Evolutionary conservation across 805 yeast species (phyloP).

Genomic region (Teunomyces cretensis): DNA sequence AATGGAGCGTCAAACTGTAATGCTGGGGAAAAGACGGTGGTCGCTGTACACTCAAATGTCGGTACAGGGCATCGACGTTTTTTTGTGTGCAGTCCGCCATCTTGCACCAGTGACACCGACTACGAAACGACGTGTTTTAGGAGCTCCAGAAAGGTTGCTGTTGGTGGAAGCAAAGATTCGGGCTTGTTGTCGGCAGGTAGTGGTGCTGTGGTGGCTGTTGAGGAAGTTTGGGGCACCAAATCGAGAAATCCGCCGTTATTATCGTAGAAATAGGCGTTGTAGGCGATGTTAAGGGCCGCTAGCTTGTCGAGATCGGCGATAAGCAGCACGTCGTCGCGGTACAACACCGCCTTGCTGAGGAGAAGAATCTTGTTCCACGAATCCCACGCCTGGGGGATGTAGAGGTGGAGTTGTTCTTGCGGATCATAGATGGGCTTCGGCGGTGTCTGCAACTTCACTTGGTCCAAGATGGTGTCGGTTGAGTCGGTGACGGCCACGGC

Average conservation of each 20-base stretch:
- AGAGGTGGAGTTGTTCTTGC: constrained; percentile 4
- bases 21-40: too few relatives aligned
- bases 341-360: constrained; percentile 23
- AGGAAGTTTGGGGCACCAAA: too few relatives aligned
- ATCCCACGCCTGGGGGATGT: constrained; percentile 52
- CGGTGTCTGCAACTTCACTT: neutral
- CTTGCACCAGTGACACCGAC: too few relatives aligned
- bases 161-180: too few relatives aligned
- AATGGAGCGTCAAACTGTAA: too few relatives aligned
- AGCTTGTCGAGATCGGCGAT: constrained; percentile 17
- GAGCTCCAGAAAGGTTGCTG: neutral
- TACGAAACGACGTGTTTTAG: neutral
- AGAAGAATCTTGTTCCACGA: constrained; percentile 49
- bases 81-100: neutral
- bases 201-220: too few relatives aligned
- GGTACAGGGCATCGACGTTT: too few relatives aligned
- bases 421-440: constrained; percentile 17
- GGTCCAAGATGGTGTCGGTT: neutral
- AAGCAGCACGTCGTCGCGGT: constrained; percentile 11
- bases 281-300: constrained; percentile 15
- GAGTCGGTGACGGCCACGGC: constrained; percentile 12
- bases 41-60: too few relatives aligned
- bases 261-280: constrained; percentile 10
- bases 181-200: too few relatives aligned
- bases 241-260: neutral